These are phyloP conservation scores for Tuber magnatum DNA, from an alignment of 495 filamentous ascomycete species.

Conservation along the genomic window DNA sequence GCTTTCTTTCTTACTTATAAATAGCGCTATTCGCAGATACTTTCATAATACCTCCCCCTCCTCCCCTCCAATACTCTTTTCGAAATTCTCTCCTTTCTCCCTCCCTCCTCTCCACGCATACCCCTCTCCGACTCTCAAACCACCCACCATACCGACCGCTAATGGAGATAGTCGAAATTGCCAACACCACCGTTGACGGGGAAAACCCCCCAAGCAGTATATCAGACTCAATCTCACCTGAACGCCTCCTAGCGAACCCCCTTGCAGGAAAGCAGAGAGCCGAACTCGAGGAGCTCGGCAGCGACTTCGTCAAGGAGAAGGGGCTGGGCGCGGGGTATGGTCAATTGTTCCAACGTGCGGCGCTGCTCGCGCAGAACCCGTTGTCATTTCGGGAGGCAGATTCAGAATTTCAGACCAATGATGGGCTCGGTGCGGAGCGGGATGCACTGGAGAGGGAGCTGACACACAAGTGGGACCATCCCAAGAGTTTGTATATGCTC, in stretches of 20 bases:
- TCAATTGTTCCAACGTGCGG: not conserved
- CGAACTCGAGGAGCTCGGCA: not conserved
- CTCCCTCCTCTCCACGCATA: not conserved
- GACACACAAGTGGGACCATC: conserved; percentile 64
- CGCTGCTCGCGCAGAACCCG: not conserved
- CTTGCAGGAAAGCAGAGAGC: not conserved
- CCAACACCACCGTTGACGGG: not conserved
- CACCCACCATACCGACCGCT: not conserved
- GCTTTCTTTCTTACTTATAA: not conserved
- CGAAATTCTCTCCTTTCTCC: not conserved
- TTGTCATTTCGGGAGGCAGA: not conserved
- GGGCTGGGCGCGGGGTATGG: not conserved
- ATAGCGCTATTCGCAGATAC: not conserved
- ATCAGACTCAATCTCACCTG: not conserved
- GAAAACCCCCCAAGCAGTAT: not conserved
- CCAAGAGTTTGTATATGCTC: conserved; percentile 59
- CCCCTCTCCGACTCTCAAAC: not conserved
- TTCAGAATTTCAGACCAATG: not conserved
- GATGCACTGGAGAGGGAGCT: conserved; percentile 54
- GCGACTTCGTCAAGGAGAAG: not conserved
- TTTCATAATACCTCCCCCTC: not conserved
- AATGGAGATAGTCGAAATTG: not conserved
- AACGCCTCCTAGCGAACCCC: not conserved
- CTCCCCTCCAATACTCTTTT: not conserved
- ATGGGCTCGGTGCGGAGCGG: conserved; percentile 15